Percentiles rank a stretch among this genome's conserved stretches.
Evolutionary conservation across 1,139 yeast genomes (phyloP).

Genomic region (Geotrichum carabidarum): DNA sequence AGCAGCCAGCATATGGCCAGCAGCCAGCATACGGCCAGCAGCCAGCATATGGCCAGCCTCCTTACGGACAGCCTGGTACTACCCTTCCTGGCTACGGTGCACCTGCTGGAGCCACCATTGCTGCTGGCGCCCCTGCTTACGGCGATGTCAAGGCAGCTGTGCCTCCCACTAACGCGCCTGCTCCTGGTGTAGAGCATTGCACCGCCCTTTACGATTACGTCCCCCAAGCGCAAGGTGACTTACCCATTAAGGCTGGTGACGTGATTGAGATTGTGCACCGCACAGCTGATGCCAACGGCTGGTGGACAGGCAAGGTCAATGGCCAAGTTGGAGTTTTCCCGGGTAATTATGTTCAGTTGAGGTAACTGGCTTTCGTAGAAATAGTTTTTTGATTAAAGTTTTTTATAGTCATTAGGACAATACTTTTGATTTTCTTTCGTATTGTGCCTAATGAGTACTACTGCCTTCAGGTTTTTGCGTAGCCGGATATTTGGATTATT

Average conservation of each 20-base stretch:
- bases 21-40: conserved; percentile 27
- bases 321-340: conserved; percentile 92
- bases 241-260: conserved; percentile 82
- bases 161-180: conserved; percentile 34
- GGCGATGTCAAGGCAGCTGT: conserved; percentile 26
- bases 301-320: conserved; percentile 96
- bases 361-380: conserved; percentile 9
- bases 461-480: too few relatives aligned
- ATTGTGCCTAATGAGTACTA: too few relatives aligned
- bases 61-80: conserved; percentile 25
- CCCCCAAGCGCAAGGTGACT: conserved; percentile 86
- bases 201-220: conserved; percentile 72
- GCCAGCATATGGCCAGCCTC: conserved; percentile 21
- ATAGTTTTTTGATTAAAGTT: neutral
- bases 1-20: conserved; percentile 31
- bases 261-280: conserved; percentile 76
- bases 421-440: neutral
- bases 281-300: conserved; percentile 79
- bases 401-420: neutral
- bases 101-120: conserved; percentile 17
- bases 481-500: too few relatives aligned
- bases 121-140: conserved; percentile 25
- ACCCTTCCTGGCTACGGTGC: conserved; percentile 19
- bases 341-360: conserved; percentile 85
- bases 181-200: conserved; percentile 50